These are phyloP conservation scores for Aplosporella prunicola DNA, from an alignment of 2,329 filamentous ascomycete genomes.

Conservation along the genomic window DNA sequence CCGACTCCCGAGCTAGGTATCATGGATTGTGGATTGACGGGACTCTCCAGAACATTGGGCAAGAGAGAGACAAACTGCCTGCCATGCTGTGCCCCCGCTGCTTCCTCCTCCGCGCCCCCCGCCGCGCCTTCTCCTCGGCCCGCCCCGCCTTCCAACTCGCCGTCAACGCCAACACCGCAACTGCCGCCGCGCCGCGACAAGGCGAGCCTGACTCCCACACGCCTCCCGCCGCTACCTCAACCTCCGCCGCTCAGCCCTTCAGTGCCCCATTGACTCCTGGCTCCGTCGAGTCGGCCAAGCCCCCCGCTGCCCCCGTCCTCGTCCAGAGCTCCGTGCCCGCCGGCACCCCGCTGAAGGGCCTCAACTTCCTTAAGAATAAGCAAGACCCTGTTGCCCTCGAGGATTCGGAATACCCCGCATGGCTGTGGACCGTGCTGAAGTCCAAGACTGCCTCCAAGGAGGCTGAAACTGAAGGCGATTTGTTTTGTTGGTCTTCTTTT, in stretches of 20 bases:
- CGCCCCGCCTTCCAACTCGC: not conserved
- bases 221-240: conserved; percentile 34
- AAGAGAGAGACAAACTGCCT: conserved; percentile 9
- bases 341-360: conserved; percentile 60
- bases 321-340: conserved; percentile 45
- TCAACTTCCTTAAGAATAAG: conserved; percentile 69
- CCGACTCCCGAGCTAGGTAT: too few species aligned
- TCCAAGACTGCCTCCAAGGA: conserved; percentile 45
- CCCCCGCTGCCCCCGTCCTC: conserved; percentile 22
- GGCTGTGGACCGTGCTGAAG: conserved; percentile 68
- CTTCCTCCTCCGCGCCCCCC: conserved; percentile 23
- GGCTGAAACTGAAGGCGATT: conserved; percentile 54
- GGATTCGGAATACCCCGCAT: conserved; percentile 69
- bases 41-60: conserved; percentile 14
- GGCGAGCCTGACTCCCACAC: conserved; percentile 18
- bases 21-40: conserved; percentile 7
- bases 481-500: conserved; percentile 58
- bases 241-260: conserved; percentile 38
- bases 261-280: conserved; percentile 29
- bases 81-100: conserved; percentile 33
- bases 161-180: conserved; percentile 14
- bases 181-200: conserved; percentile 21
- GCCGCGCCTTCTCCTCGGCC: conserved; percentile 16
- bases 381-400: conserved; percentile 63
- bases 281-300: conserved; percentile 21